Percentiles rank a stretch among this genome's conserved stretches.
Evolutionary conservation across 306 rosid genomes (phyloP).

Genomic region (Mimosa pudica): DNA sequence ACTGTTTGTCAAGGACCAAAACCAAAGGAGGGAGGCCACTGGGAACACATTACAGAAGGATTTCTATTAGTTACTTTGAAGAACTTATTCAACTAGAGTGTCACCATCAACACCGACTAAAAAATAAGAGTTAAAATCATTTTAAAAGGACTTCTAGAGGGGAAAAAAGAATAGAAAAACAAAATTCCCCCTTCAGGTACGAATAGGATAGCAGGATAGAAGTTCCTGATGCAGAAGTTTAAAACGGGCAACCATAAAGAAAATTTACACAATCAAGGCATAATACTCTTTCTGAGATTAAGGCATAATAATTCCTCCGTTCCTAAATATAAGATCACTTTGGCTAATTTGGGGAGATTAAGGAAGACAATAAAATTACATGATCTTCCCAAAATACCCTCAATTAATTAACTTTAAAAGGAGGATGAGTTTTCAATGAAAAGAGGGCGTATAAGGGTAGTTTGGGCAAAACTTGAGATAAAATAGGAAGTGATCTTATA

Average conservation of each 20-base stretch:
- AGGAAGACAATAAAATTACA: too few relatives aligned
- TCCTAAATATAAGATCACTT: too few relatives aligned
- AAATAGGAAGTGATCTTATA: too few relatives aligned
- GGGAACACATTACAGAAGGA: neutral
- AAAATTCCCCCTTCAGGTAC: neutral
- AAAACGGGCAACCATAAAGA: constrained; percentile 15
- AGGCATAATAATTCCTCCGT: too few relatives aligned
- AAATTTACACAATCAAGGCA: neutral
- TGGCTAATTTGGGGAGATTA: too few relatives aligned
- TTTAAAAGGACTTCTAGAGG: neutral
- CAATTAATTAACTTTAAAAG: too few relatives aligned
- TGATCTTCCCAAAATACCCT: too few relatives aligned
- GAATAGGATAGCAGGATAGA: neutral
- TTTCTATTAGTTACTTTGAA: neutral
- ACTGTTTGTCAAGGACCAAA: neutral
- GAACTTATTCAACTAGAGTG: neutral
- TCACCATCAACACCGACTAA: neutral
- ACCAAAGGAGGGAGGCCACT: neutral
- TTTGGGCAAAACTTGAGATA: too few relatives aligned
- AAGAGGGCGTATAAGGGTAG: too few relatives aligned
- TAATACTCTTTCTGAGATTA: neutral
- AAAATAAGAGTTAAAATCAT: neutral
- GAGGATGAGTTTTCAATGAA: too few relatives aligned
- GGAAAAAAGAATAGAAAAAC: neutral
- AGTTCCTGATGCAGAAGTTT: constrained; percentile 20